These are phyloP conservation scores for Penicillium waksmanii DNA, from an alignment of 495 filamentous ascomycete species.

Conservation along the genomic window DNA sequence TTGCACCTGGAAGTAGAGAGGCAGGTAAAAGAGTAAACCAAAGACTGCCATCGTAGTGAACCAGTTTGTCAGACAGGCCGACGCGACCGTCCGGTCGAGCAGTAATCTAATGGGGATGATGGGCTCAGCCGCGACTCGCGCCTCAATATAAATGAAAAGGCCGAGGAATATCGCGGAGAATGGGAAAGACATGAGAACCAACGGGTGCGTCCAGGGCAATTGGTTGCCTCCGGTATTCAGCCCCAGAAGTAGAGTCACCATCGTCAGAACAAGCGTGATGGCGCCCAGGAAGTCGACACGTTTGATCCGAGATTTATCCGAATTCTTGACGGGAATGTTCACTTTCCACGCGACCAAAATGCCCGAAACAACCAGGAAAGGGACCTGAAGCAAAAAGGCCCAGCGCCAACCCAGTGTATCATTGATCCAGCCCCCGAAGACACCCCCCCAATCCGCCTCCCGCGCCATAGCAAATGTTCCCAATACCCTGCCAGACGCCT, in stretches of 20 bases:
- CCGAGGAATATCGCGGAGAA: slow-evolving; percentile 60
- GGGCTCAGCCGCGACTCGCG: slow-evolving; percentile 68
- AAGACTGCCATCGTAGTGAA: slow-evolving; percentile 59
- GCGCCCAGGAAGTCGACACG: slow-evolving; percentile 88
- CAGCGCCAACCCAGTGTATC: slow-evolving; percentile 74
- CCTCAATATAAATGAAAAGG: slow-evolving; percentile 69
- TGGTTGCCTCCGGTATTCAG: slow-evolving; percentile 85
- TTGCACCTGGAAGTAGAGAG: slow-evolving; percentile 80
- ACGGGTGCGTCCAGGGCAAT: slow-evolving; percentile 81
- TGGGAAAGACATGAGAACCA: slow-evolving; percentile 72
- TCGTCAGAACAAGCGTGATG: slow-evolving; percentile 64
- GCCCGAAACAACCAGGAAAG: slow-evolving; percentile 63
- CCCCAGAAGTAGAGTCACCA: slow-evolving; percentile 78
- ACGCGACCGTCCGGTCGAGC: slow-evolving; percentile 68
- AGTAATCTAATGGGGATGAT: slow-evolving; percentile 84
- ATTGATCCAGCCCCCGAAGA: slow-evolving; percentile 81
- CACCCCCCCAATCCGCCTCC: slow-evolving; percentile 60
- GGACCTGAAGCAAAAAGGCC: slow-evolving; percentile 84
- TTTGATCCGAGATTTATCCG: slow-evolving; percentile 56
- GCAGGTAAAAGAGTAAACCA: slow-evolving; percentile 72
- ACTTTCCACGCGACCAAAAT: slow-evolving; percentile 69
- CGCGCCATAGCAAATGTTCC: slow-evolving; percentile 78
- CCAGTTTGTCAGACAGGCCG: slow-evolving; percentile 79
- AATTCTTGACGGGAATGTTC: slow-evolving; percentile 74
- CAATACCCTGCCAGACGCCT: slow-evolving; percentile 83